Evolutionary conservation across 305 asterid species (phyloP).

Genomic region (Fraxinus latifolia): DNA sequence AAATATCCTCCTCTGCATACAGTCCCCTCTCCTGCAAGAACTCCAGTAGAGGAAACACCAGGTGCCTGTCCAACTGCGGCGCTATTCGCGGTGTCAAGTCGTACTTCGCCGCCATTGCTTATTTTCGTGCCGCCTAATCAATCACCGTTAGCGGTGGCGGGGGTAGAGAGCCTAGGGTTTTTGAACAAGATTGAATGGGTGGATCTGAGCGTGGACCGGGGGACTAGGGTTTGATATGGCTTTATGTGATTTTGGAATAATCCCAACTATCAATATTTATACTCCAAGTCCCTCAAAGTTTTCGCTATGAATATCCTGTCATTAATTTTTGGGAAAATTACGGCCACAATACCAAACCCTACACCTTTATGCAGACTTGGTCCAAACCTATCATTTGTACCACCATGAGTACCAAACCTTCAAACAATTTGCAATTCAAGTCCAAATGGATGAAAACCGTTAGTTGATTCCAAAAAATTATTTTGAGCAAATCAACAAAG

Average conservation of each 20-base stretch:
- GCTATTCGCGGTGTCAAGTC: constrained; percentile 80
- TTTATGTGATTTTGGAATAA: background rate
- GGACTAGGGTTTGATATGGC: background rate
- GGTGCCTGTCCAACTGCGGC: constrained; percentile 74
- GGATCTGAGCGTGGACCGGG: background rate
- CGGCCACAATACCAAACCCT: too few species aligned
- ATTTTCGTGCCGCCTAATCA: background rate
- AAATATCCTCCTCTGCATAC: constrained; percentile 63
- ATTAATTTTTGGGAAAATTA: too few species aligned
- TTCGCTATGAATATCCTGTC: background rate
- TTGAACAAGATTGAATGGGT: background rate
- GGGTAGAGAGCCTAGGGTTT: background rate
- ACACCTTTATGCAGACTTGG: too few species aligned
- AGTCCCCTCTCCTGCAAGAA: constrained; percentile 74
- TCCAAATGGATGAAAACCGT: too few species aligned
- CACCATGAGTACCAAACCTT: too few species aligned
- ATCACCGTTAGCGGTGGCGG: background rate
- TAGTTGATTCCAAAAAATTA: too few species aligned
- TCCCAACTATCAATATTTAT: background rate
- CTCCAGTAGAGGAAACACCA: constrained; percentile 81
- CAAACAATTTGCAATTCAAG: too few species aligned
- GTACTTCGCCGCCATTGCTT: constrained; percentile 63
- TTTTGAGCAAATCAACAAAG: too few species aligned
- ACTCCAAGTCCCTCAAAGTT: background rate
- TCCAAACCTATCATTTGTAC: too few species aligned